Base-by-base conservation (phyloP, 2,329 filamentous ascomycete species). In the Ramichloridium luteum region DNA sequence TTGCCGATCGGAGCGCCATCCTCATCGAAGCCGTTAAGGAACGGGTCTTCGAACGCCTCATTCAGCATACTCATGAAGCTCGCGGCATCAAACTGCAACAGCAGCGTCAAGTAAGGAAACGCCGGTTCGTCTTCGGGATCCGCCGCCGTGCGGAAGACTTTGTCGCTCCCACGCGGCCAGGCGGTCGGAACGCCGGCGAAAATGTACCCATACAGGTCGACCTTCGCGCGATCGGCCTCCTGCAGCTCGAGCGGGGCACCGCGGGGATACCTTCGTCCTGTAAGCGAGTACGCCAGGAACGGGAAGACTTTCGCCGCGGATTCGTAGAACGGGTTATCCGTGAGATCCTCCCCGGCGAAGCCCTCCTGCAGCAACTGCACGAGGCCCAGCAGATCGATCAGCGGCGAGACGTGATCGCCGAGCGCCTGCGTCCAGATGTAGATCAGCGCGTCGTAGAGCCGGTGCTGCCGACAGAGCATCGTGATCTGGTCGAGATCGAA, bases 391-490 rank as follows among this genome's bases (percentile, higher is more conserved):
- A 98, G 69, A 39, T 94, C 85, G 44, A 84, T 78, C 35, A 96
- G 65, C 1, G 90, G 88, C 2, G 86, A 92, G 39, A 94, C 77
- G 48, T 92, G 94, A 56, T 98, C 92, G 39, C 67, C 65, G 16
- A 98, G 64, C 3, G 84, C 85, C 55, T 83, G 79, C 38, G 93
- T 96, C 90, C 90, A 98, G 34, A 98, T 81, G 53, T 96, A 94
- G 26, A 92, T 85, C 35, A 94, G 71, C 2, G 90, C 92, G 57
- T 98, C 92, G 51, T 94, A 98, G 3, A 98, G 69, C 43, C 80
- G 74, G 54, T 96, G 77, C 51, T 88, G 79, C 55, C 90, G 93
- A 67, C 90, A 98, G 14, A 98, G 65, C 9, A 72, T 70, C 0
- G 88, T 94, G 36, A 93, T 75, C 56, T 96, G 83, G 53, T 98